Conservation (phyloP, 139 green algal genomes). For the Yamagishiella unicocca region DNA sequence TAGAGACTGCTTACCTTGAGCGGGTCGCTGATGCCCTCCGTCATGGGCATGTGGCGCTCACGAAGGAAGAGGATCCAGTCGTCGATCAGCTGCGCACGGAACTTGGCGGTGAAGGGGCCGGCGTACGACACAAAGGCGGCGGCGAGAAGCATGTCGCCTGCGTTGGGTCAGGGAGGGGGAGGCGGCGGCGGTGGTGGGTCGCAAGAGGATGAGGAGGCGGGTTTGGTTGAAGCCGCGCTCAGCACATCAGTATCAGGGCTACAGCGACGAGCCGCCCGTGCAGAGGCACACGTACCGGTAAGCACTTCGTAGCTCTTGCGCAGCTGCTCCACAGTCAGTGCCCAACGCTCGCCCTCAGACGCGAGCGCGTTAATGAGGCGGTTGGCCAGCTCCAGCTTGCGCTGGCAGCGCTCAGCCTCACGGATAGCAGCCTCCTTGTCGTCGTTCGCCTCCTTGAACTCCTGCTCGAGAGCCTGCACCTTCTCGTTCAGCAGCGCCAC, state of each 20-base stretch:
- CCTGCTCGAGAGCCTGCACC: slow-evolving; percentile 83
- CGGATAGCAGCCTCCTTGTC: slow-evolving; percentile 89
- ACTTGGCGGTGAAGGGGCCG: slow-evolving; percentile 84
- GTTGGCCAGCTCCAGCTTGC: slow-evolving; percentile 88
- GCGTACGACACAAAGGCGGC: slow-evolving; percentile 82
- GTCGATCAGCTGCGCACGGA: slow-evolving; percentile 75
- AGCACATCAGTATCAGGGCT: no score
- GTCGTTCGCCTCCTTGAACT: slow-evolving; percentile 83
- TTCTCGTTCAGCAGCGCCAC: slow-evolving; percentile 52
- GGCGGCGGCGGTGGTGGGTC: no score
- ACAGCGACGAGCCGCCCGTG: no score
- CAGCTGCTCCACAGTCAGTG: slow-evolving; percentile 80
- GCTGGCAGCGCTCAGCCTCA: slow-evolving; percentile 81
- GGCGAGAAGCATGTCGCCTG: slow-evolving; percentile 84
- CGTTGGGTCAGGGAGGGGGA: slow-evolving; percentile 17
- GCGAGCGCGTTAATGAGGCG: slow-evolving; percentile 89
- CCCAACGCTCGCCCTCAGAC: slow-evolving; percentile 86
- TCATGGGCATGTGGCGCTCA: slow-evolving; percentile 82
- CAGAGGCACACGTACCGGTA: no score
- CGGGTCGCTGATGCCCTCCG: slow-evolving; percentile 78
- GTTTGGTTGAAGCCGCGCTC: no score
- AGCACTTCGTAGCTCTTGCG: slow-evolving; percentile 80
- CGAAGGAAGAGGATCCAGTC: slow-evolving; percentile 84
- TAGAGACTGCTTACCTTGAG: slow-evolving; percentile 64
- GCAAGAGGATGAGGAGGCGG: no score